A percentile compares a stretch with the other conserved stretches of the same genome.
Evolutionary conservation across 2,329 filamentous ascomycete genomes (phyloP).

Genomic region (Lithohypha guttulata): DNA sequence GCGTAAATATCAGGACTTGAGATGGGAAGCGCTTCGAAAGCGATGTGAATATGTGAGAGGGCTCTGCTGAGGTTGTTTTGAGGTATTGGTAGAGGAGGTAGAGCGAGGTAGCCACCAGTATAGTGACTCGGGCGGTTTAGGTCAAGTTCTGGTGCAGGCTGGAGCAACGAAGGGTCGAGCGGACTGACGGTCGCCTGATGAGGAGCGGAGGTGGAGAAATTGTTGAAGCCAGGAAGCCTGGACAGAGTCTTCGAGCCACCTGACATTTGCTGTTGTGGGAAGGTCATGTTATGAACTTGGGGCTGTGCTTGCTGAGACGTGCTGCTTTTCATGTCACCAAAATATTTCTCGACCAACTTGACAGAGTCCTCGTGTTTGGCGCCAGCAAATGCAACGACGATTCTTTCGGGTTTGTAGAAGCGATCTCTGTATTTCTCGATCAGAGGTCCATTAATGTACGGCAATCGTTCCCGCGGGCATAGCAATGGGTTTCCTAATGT

Average conservation of each 20-base stretch:
- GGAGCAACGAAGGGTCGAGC: conserved; percentile 37
- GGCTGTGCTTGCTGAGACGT: conserved; percentile 26
- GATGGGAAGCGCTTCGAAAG: conserved; percentile 90
- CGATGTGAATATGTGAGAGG: conserved; percentile 87
- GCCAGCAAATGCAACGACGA: conserved; percentile 91
- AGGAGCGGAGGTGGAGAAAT: conserved; percentile 64
- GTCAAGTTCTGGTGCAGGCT: conserved; percentile 41
- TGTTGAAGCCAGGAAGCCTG: conserved; percentile 83
- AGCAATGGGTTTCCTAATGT: conserved; percentile 87
- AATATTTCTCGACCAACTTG: conserved; percentile 67
- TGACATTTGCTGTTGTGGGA: conserved; percentile 26
- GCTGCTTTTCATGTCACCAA: conserved; percentile 70
- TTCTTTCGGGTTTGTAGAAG: conserved; percentile 82
- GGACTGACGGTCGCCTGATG: conserved; percentile 49
- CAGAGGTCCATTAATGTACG: conserved; percentile 59
- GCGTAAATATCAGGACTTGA: conserved; percentile 89
- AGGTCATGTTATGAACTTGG: conserved; percentile 29
- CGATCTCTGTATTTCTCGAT: conserved; percentile 68
- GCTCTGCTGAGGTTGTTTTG: conserved; percentile 65
- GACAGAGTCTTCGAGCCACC: conserved; percentile 52
- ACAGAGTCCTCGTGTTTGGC: conserved; percentile 75
- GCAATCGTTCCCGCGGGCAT: conserved; percentile 75
- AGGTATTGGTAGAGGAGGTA: conserved; percentile 69
- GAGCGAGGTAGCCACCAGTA: conserved; percentile 83
- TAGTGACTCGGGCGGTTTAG: conserved; percentile 63